Evolutionary conservation across 1,284 basidiomycete genomes (phyloP), one percentile per base, ranked within the genome.

Genomic region (Ceratobasidium sp.): DNA sequence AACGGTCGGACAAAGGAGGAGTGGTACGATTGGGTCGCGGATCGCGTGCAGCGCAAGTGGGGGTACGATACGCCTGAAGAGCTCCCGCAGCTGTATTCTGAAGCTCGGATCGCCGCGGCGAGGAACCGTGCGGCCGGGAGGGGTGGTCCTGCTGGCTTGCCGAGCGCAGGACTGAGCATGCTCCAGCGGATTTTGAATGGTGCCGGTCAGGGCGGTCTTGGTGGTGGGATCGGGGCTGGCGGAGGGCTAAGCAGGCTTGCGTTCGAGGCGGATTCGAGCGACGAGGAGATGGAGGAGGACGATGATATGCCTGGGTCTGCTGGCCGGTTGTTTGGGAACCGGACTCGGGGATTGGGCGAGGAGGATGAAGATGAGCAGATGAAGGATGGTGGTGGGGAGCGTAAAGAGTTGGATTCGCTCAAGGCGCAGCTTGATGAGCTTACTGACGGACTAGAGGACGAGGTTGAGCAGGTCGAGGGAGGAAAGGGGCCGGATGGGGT

Each of bases 21-120:
- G 83, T 99, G 98, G 98, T 95, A 94, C 83, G 85, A 89, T 33
- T 99, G 97, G 98, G 86, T 99, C 81, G 92, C 90, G 80, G 90
- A 96, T 70, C 91, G 97, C 59, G 94, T 97, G 57, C 90, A 96
- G 81, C 88, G 88, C 52, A 89, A 91, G 71, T 87, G 92, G 84
- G 92, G 93, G 28, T 93, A 91, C 84, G 83, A 87, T 48, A 97
- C 96, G 4, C 95, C 96, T 10, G 86, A 84, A 50, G 84, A 86
- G 62, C 86, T 90, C 46, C 93, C 93, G 1, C 89, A 91, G 80
- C 87, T 95, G 75, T 96, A 93, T 83, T 85, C 92, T 0, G 85
- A 87, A 78, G 88, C 86, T 74, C 89, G 92, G 50, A 82, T 93
- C 69, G 85, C 88, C 83, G 87, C 90, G 33, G 9, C 92, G 89